Evolutionary conservation across 176 grass and related monocot genomes (phyloP).

Genomic region (Oropetium thomaeum): DNA sequence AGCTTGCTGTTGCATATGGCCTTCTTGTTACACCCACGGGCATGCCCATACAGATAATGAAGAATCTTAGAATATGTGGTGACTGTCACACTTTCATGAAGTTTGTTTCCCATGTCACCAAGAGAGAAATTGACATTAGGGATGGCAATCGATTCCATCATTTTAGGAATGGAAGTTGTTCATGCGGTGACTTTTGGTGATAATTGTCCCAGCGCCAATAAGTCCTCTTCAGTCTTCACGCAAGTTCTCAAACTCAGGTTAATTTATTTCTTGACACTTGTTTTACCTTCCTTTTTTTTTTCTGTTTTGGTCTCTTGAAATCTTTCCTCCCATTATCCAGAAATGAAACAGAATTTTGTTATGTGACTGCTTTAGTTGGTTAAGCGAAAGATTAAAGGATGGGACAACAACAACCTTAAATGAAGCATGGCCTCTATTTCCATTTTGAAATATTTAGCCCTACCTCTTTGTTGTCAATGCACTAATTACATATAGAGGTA

Average conservation of each 20-base stretch:
- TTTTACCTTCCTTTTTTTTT: not conserved
- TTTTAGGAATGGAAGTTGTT: conserved; percentile 76
- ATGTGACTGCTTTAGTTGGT: not conserved
- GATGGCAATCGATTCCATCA: conserved; percentile 84
- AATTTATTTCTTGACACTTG: not conserved
- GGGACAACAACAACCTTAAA: no score
- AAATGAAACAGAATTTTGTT: not conserved
- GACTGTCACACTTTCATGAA: conserved; percentile 82
- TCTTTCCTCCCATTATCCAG: not conserved
- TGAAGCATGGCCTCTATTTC: not conserved
- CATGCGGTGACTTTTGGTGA: conserved; percentile 90
- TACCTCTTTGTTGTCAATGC: not conserved
- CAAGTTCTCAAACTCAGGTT: not conserved
- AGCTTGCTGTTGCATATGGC: conserved; percentile 64
- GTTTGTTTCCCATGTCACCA: conserved; percentile 65
- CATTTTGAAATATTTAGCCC: not conserved
- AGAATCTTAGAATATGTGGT: conserved; percentile 86
- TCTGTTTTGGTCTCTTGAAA: not conserved
- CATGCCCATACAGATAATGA: conserved; percentile 79
- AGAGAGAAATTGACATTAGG: conserved; percentile 72
- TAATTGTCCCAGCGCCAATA: not conserved
- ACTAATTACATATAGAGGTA: not conserved
- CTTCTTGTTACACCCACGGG: conserved; percentile 57
- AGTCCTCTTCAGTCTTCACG: not conserved
- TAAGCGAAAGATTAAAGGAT: not conserved